These are phyloP conservation scores for Bretschneidera sinensis DNA, from an alignment of 345 rosid species.

Conservation along the genomic window DNA sequence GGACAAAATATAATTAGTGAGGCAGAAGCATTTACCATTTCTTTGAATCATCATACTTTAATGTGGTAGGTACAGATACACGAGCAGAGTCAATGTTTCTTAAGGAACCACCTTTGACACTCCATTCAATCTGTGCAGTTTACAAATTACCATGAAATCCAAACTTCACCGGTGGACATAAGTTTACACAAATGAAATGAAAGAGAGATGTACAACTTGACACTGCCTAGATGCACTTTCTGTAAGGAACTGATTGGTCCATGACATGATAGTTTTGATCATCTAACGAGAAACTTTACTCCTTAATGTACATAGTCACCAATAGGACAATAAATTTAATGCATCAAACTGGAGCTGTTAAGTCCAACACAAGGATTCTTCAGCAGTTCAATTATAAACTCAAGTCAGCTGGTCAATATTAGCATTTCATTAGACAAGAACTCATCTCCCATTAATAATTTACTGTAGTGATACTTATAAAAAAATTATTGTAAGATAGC, in stretches of 20 bases:
- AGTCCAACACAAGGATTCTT: too few relatives aligned
- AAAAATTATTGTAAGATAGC: too few relatives aligned
- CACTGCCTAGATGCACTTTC: not conserved
- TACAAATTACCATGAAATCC: not conserved
- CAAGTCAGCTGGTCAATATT: too few relatives aligned
- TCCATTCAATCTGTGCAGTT: conserved; percentile 72
- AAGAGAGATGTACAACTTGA: not conserved
- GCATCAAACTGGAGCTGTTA: too few relatives aligned
- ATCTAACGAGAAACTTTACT: too few relatives aligned
- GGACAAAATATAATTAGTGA: not conserved
- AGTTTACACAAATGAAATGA: not conserved
- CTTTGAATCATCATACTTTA: conserved; percentile 70
- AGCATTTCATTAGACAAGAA: too few relatives aligned
- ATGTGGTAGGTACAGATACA: conserved; percentile 73
- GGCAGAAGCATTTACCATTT: conserved; percentile 50
- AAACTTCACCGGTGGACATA: not conserved
- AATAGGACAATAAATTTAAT: too few relatives aligned
- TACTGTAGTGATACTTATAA: too few relatives aligned
- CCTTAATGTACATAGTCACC: too few relatives aligned
- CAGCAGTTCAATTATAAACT: too few relatives aligned
- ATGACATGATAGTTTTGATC: not conserved
- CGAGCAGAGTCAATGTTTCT: conserved; percentile 94
- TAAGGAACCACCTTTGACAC: conserved; percentile 76
- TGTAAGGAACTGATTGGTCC: not conserved
- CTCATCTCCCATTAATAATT: too few relatives aligned